Conservation (phyloP, 108 stramenopile genomes). For the Cyclotella kingstonii region DNA sequence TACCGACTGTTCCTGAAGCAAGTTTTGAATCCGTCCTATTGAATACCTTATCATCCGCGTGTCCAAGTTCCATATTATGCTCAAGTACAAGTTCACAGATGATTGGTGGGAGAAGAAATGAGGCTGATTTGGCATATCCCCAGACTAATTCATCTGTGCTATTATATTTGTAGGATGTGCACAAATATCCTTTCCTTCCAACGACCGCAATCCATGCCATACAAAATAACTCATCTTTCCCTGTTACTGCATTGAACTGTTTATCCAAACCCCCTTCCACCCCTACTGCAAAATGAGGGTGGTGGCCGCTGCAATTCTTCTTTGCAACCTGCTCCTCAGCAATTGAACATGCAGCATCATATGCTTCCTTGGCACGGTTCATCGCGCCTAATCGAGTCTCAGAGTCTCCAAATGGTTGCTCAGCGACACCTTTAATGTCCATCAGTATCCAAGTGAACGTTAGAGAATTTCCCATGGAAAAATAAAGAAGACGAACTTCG, state of each 20-base stretch:
- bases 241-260: conserved; percentile 5
- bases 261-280: conserved; percentile 92
- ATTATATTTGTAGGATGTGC: conserved; percentile 4
- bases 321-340: too few species aligned
- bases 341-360: conserved; percentile 34
- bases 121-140: conserved; percentile 70
- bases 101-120: conserved; percentile 76
- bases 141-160: conserved; percentile 18
- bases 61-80: conserved; percentile 86
- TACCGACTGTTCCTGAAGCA: conserved; percentile 80
- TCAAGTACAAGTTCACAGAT: conserved; percentile 60
- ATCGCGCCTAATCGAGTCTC: conserved; percentile 82
- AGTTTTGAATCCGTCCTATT: conserved; percentile 71
- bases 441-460: not conserved
- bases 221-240: conserved; percentile 60
- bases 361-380: conserved; percentile 76
- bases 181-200: conserved; percentile 41
- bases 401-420: conserved; percentile 90
- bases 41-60: conserved; percentile 87
- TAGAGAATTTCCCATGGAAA: not conserved
- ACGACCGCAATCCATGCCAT: conserved; percentile 94
- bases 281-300: conserved; percentile 77
- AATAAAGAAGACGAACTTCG: not conserved
- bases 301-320: conserved; percentile 5
- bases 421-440: conserved; percentile 46